phyloP scores from a whole-genome alignment of 1,139 yeast genomes.

The Hyphopichia fennica region DNA sequence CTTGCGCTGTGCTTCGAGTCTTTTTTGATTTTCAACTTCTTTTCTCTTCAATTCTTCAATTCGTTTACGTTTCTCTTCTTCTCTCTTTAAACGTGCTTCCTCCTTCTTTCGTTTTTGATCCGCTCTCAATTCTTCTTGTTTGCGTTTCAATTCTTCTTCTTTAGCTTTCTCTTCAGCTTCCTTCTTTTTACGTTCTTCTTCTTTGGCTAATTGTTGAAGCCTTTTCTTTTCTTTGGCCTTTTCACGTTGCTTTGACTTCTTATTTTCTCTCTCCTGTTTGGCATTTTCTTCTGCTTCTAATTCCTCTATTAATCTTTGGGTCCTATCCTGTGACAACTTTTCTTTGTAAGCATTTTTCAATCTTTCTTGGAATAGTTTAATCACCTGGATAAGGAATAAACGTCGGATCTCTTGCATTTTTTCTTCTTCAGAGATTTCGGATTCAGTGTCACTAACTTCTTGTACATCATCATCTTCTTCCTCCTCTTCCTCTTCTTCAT shows the following conservation, averaged over 20 bases:
- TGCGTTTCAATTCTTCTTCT: constrained; percentile 33
- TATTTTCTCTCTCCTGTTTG: constrained; percentile 68
- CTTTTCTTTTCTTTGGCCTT: constrained; percentile 78
- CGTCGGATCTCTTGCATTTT: constrained; percentile 76
- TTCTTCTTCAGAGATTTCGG: constrained; percentile 59
- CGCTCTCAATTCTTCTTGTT: constrained; percentile 41
- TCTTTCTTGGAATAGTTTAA: constrained; percentile 70
- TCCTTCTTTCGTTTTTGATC: constrained; percentile 49
- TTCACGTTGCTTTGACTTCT: constrained; percentile 71
- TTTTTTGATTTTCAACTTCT: constrained; percentile 47
- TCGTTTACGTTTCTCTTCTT: constrained; percentile 52
- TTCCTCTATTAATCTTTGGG: constrained; percentile 71
- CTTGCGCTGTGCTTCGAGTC: constrained; percentile 48
- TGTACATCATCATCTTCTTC: constrained; percentile 32
- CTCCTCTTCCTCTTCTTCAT: constrained; percentile 33
- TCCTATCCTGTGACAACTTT: constrained; percentile 71
- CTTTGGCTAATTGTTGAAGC: constrained; percentile 67
- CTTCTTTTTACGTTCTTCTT: constrained; percentile 63
- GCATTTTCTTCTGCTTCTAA: constrained; percentile 75
- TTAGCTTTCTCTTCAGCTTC: constrained; percentile 53
- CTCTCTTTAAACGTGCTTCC: constrained; percentile 48
- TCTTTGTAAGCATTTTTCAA: constrained; percentile 73
- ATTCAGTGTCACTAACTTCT: constrained; percentile 36
- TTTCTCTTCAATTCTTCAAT: constrained; percentile 42
- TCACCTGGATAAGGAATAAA: constrained; percentile 72